Evolutionary conservation across 768 basidiomycete genomes (phyloP).

Genomic region (Termitomyces sp.): DNA sequence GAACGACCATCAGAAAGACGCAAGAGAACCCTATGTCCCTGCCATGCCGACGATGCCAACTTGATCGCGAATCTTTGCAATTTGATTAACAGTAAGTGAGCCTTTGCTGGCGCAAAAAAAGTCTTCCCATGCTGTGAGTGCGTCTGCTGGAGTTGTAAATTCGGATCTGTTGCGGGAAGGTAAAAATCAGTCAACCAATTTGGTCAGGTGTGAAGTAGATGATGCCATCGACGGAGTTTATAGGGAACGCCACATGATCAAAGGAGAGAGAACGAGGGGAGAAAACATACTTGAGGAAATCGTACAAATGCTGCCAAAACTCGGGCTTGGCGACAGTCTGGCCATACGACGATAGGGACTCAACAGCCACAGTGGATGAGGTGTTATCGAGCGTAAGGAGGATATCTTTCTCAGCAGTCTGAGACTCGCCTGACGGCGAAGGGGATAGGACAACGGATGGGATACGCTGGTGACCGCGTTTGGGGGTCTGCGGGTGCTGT

Average conservation of each 20-base stretch:
- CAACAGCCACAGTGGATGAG: conserved; percentile 40
- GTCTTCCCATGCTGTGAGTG: conserved; percentile 74
- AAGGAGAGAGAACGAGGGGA: not conserved
- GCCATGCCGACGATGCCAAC: conserved; percentile 89
- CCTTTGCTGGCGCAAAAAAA: conserved; percentile 82
- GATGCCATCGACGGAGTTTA: not conserved
- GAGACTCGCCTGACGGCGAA: conserved; percentile 50
- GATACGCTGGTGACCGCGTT: conserved; percentile 54
- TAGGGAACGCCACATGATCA: not conserved
- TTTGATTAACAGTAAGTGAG: conserved; percentile 75
- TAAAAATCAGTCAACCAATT: not conserved
- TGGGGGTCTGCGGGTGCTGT: conserved; percentile 20
- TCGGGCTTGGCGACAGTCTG: conserved; percentile 65
- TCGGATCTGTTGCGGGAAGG: conserved; percentile 40
- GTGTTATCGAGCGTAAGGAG: conserved; percentile 57
- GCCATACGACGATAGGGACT: conserved; percentile 54
- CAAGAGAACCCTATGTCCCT: conserved; percentile 44
- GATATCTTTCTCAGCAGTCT: conserved; percentile 51
- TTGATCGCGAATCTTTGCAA: conserved; percentile 87
- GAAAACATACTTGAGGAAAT: conserved; percentile 55
- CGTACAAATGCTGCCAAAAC: conserved; percentile 73
- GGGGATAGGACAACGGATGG: conserved; percentile 79
- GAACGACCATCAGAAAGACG: not conserved
- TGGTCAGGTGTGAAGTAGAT: not conserved
- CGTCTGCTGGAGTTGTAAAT: conserved; percentile 60